Evolutionary conservation across 1,284 basidiomycete species (phyloP).

Genomic region (Lentinus polychrous): DNA sequence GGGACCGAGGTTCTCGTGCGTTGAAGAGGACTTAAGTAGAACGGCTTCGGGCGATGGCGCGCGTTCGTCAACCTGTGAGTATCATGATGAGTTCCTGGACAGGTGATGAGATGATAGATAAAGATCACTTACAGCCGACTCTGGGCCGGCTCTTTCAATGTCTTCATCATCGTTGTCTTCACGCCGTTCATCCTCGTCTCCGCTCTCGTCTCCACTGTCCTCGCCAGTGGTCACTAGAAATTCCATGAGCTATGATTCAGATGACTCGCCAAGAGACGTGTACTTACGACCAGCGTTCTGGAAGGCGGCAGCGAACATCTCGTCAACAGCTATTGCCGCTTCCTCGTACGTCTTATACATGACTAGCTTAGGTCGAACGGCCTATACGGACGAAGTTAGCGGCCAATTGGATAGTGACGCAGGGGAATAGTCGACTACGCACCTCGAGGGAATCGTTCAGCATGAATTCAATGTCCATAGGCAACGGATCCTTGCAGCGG

Average conservation of each 20-base stretch:
- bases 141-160: conserved; percentile 38
- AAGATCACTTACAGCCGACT: conserved; percentile 46
- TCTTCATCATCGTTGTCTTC: conserved; percentile 52
- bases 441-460: conserved; percentile 90
- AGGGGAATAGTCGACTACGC: conserved; percentile 14
- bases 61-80: conserved; percentile 50
- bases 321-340: conserved; percentile 82
- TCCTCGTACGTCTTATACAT: conserved; percentile 75
- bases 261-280: neutral
- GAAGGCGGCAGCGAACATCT: conserved; percentile 68
- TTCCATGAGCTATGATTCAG: neutral
- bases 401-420: conserved; percentile 8
- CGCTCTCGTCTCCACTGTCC: conserved; percentile 67
- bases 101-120: neutral
- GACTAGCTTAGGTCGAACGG: conserved; percentile 70
- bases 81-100: neutral
- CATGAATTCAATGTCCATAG: conserved; percentile 99
- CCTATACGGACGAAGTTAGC: conserved; percentile 34
- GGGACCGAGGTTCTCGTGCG: conserved; percentile 66
- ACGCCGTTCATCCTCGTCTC: conserved; percentile 44
- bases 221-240: conserved; percentile 38
- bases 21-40: conserved; percentile 47
- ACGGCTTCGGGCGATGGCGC: conserved; percentile 73
- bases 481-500: conserved; percentile 78
- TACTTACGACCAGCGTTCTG: conserved; percentile 51